These are phyloP conservation scores for Carex scoparia DNA, from an alignment of 176 grass and related monocot species.

Conservation along the genomic window DNA sequence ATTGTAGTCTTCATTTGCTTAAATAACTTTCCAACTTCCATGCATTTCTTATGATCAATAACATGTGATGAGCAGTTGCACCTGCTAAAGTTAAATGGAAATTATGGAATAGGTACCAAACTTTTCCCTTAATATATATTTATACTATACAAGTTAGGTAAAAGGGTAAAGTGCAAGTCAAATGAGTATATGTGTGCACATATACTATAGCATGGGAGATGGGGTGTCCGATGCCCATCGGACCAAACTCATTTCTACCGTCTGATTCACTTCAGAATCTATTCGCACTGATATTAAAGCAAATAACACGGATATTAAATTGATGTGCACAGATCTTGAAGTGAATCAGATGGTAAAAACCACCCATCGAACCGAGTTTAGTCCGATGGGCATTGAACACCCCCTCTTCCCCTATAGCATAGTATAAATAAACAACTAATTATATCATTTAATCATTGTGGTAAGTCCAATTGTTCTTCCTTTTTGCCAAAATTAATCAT, in stretches of 20 bases:
- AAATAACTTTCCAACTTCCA: neutral
- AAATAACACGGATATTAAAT: too few relatives aligned
- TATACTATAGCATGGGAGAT: neutral
- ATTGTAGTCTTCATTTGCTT: neutral
- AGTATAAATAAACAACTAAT: neutral
- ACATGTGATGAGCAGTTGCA: slow-evolving; percentile 27
- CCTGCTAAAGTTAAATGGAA: neutral
- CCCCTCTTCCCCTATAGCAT: neutral
- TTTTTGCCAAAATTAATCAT: slow-evolving; percentile 14
- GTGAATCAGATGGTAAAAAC: too few relatives aligned
- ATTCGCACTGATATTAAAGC: too few relatives aligned
- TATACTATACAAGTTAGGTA: slow-evolving; percentile 5
- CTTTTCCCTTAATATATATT: neutral
- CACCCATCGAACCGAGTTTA: too few relatives aligned
- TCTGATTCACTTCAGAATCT: too few relatives aligned
- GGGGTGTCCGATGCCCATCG: too few relatives aligned
- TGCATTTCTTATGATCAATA: neutral
- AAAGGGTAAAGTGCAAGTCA: slow-evolving; percentile 7
- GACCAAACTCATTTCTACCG: too few relatives aligned
- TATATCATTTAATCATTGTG: neutral
- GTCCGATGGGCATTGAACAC: too few relatives aligned
- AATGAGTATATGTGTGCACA: neutral
- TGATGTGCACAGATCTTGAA: too few relatives aligned
- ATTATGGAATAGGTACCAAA: slow-evolving; percentile 8
- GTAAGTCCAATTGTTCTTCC: slow-evolving; percentile 1